Evolutionary conservation across 2,329 filamentous ascomycete genomes (phyloP).

Genomic region (Septoria linicola): DNA sequence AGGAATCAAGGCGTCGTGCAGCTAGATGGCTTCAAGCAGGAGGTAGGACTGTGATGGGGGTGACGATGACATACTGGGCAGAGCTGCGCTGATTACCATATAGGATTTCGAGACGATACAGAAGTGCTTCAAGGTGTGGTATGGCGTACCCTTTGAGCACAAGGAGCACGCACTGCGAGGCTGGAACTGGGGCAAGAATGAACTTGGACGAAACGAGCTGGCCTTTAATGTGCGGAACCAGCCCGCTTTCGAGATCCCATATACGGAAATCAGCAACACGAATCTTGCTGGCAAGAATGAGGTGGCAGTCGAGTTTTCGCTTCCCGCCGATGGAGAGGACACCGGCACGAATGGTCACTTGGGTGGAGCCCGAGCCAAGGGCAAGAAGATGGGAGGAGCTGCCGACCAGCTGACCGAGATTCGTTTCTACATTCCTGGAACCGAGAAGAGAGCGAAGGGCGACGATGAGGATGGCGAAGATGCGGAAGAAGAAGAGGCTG

Average conservation of each 20-base stretch:
- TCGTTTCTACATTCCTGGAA: conserved; percentile 97
- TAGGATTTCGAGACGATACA: conserved; percentile 84
- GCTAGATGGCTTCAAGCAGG: conserved; percentile 90
- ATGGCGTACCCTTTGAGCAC: conserved; percentile 86
- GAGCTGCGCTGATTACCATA: conserved; percentile 12
- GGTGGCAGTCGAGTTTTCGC: conserved; percentile 89
- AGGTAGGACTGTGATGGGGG: conserved; percentile 51
- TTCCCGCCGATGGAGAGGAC: conserved; percentile 68
- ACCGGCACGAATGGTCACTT: conserved; percentile 71
- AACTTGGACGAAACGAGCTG: conserved; percentile 92
- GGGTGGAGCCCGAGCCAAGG: conserved; percentile 70
- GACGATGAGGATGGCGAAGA: conserved; percentile 66
- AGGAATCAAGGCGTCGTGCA: conserved; percentile 84
- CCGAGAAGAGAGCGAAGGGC: conserved; percentile 70
- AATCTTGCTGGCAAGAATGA: conserved; percentile 97
- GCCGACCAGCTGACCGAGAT: conserved; percentile 95
- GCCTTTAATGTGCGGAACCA: conserved; percentile 96
- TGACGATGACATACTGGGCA: conserved; percentile 12
- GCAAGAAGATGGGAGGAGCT: conserved; percentile 85
- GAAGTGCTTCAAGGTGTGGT: conserved; percentile 98
- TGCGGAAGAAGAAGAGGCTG: conserved; percentile 54
- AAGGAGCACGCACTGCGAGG: conserved; percentile 92
- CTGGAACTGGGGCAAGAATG: conserved; percentile 99
- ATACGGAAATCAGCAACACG: conserved; percentile 95
- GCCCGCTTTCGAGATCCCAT: conserved; percentile 94